phyloP scores from a whole-genome alignment of 106 monocot species.

The Allium fistulosum region DNA sequence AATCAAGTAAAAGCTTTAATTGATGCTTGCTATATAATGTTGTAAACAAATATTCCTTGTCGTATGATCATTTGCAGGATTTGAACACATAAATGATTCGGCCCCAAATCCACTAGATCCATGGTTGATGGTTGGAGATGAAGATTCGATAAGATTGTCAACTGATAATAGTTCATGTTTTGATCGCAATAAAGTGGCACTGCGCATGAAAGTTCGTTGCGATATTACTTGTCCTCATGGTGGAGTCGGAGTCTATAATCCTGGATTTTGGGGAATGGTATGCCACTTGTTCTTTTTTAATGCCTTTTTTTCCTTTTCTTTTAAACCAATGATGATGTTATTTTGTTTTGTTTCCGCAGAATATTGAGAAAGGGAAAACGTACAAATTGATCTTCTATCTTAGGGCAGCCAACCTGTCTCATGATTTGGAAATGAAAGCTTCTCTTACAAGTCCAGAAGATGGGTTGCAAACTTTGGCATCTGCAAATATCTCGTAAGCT shows the following conservation, averaged over 20 bases:
- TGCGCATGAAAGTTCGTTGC: slow-evolving; percentile 85
- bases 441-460: slow-evolving; percentile 77
- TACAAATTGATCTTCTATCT: slow-evolving; percentile 66
- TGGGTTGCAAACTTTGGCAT: slow-evolving; percentile 59
- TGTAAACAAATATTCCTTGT: neutral
- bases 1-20: neutral
- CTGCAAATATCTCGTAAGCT: slow-evolving; percentile 52
- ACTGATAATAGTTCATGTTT: slow-evolving; percentile 77
- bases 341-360: neutral
- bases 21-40: neutral
- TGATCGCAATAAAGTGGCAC: slow-evolving; percentile 61
- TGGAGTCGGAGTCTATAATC: slow-evolving; percentile 95
- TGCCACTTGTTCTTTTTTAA: slow-evolving; percentile 4
- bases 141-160: slow-evolving; percentile 37
- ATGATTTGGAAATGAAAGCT: slow-evolving; percentile 35
- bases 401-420: slow-evolving; percentile 32
- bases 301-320: too few species aligned
- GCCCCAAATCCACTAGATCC: slow-evolving; percentile 84
- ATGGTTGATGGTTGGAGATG: slow-evolving; percentile 77
- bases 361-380: slow-evolving; percentile 64
- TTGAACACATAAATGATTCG: slow-evolving; percentile 74
- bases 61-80: slow-evolving; percentile 27
- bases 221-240: slow-evolving; percentile 44
- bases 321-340: too few species aligned
- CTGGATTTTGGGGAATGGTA: slow-evolving; percentile 95